phyloP scores from a whole-genome alignment of 257 asterid species.

The Jaltomata sinuosa region DNA sequence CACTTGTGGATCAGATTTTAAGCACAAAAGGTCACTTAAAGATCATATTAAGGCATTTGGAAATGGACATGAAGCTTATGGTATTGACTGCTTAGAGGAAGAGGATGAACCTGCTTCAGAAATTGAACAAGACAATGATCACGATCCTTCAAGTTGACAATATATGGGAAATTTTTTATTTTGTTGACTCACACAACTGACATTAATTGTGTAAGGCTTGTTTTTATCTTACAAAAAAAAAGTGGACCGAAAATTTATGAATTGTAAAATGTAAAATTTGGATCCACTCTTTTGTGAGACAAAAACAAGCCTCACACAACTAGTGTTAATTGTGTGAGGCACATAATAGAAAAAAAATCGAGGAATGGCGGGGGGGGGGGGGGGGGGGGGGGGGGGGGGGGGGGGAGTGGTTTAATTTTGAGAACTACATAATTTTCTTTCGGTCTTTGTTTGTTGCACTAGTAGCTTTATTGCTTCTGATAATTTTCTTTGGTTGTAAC shows the following conservation, averaged over 20 bases:
- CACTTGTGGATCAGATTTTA: slow-evolving; percentile 42
- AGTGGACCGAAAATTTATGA: background rate
- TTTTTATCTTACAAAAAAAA: background rate
- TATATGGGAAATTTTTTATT: background rate
- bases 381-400: no score
- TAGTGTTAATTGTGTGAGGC: background rate
- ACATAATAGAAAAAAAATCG: background rate
- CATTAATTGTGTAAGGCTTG: background rate
- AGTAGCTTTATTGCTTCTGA: background rate
- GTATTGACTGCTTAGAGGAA: slow-evolving; percentile 31
- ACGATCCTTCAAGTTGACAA: background rate
- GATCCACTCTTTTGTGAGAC: background rate
- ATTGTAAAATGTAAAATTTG: no score
- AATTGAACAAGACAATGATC: slow-evolving; percentile 32
- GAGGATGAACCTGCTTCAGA: slow-evolving; percentile 41
- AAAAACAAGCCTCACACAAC: background rate
- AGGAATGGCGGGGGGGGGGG: no score
- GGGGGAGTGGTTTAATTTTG: background rate
- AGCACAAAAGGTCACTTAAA: slow-evolving; percentile 42
- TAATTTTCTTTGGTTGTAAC: background rate
- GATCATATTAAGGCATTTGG: slow-evolving; percentile 44
- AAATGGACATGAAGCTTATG: slow-evolving; percentile 33
- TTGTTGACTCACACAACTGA: background rate
- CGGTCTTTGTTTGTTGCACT: background rate
- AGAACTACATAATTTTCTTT: background rate